These are phyloP conservation scores for Cladosporium oxysporum DNA, from an alignment of 2,329 filamentous ascomycete species.

Conservation along the genomic window DNA sequence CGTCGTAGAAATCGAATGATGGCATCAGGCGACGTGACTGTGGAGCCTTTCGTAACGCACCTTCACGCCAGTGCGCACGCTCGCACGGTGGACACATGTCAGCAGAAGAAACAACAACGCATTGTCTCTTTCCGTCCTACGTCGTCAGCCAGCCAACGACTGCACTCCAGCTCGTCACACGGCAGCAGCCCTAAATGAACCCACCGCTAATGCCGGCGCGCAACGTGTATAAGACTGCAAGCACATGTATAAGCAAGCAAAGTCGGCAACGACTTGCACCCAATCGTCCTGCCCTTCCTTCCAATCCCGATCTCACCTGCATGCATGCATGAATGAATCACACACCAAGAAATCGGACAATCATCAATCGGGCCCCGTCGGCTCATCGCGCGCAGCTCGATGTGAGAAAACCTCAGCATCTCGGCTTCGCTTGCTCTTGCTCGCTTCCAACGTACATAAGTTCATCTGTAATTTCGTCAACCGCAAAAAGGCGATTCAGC, in stretches of 20 bases:
- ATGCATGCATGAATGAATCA: neutral
- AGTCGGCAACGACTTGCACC: neutral
- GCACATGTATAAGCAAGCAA: neutral
- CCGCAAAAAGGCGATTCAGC: no score
- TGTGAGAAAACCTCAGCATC: neutral
- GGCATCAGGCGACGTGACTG: neutral
- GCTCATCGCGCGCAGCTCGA: neutral
- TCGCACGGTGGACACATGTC: neutral
- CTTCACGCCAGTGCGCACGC: neutral
- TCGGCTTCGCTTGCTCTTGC: neutral
- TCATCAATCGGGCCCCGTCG: neutral
- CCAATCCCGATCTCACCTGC: neutral
- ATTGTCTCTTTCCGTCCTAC: neutral
- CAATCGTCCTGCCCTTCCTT: neutral
- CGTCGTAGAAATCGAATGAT: neutral
- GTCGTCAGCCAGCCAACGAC: neutral
- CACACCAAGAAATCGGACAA: neutral
- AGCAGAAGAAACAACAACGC: neutral
- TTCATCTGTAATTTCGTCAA: no score
- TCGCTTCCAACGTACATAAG: neutral
- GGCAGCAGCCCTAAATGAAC: neutral
- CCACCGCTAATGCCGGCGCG: neutral
- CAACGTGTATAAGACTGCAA: neutral
- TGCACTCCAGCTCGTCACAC: neutral
- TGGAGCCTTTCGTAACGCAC: neutral